These are phyloP conservation scores for Albifimbria verrucaria DNA, from an alignment of 2,329 filamentous ascomycete genomes.

Conservation along the genomic window DNA sequence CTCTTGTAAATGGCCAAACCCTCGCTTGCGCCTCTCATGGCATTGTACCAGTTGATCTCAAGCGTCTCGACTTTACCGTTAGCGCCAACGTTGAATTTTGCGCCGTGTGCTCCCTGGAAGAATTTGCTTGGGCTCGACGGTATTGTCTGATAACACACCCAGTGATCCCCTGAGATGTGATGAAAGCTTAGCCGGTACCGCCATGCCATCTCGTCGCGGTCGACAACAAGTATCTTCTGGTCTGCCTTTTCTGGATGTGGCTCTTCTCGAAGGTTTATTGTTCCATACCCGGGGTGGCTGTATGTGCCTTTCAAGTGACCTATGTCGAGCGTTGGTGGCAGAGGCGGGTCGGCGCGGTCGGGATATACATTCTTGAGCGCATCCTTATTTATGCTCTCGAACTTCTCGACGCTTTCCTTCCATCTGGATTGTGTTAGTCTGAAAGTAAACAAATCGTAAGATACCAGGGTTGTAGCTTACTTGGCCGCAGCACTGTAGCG, in stretches of 20 bases:
- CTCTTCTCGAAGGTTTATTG: conserved; percentile 14
- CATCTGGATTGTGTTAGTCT: conserved; percentile 8
- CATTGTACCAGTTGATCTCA: conserved; percentile 9
- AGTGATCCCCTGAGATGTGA: conserved; percentile 24
- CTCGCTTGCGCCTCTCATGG: conserved; percentile 4
- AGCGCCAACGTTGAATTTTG: conserved; percentile 12
- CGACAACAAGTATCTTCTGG: conserved; percentile 17
- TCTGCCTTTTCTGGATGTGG: conserved; percentile 7
- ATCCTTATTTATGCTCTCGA: conserved; percentile 20
- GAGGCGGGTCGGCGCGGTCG: conserved; percentile 26
- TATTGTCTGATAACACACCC: conserved; percentile 15
- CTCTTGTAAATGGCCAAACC: conserved; percentile 11
- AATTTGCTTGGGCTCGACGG: not conserved
- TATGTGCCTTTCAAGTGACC: conserved; percentile 39
- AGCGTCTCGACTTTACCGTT: conserved; percentile 12
- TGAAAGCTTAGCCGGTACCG: conserved; percentile 15
- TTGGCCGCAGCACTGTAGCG: conserved; percentile 13
- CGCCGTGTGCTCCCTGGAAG: conserved; percentile 4
- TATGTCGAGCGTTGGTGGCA: conserved; percentile 30
- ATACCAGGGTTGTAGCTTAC: conserved; percentile 16
- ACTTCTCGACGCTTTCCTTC: conserved; percentile 2
- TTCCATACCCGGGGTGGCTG: conserved; percentile 38
- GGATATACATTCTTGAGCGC: conserved; percentile 35
- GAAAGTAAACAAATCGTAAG: too few relatives aligned
- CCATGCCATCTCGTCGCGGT: conserved; percentile 20